Evolutionary conservation across 257 asterid species (phyloP).

Genomic region (Fraxinus quadrangulata): DNA sequence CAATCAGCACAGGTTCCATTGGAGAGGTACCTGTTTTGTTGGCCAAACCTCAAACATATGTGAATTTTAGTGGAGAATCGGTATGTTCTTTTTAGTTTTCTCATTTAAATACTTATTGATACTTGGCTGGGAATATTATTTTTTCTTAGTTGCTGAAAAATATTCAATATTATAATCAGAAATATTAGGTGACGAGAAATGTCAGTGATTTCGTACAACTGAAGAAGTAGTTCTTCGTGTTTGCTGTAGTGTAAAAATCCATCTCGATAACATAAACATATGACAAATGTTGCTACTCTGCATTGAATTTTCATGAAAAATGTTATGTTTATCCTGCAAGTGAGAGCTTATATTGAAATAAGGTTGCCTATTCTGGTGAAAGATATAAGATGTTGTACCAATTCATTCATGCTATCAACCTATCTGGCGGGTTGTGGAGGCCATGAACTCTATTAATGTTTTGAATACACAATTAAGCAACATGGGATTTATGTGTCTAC

Average conservation of each 20-base stretch:
- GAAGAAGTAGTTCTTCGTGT: constrained; percentile 1
- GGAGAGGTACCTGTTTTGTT: constrained; percentile 83
- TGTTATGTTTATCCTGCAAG: constrained; percentile 13
- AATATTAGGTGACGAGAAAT: neutral
- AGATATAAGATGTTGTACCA: neutral
- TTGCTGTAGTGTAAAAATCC: neutral
- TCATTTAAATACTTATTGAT: neutral
- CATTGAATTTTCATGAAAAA: neutral
- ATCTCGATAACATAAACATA: neutral
- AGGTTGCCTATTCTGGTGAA: neutral
- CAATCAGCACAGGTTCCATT: constrained; percentile 68
- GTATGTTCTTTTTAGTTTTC: constrained; percentile 42
- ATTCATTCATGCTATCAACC: constrained; percentile 6
- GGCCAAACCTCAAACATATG: constrained; percentile 93
- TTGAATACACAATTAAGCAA: neutral
- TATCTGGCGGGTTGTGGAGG: neutral
- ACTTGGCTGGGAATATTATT: neutral
- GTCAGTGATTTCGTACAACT: constrained; percentile 14
- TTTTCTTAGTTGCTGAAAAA: neutral
- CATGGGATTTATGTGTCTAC: neutral
- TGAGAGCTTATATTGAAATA: neutral
- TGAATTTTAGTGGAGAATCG: constrained; percentile 96
- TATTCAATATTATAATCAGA: constrained; percentile 6
- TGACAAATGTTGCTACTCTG: neutral
- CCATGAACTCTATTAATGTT: neutral